phyloP scores from a whole-genome alignment of 805 yeast genomes.

The Blastobotrys muscicola region DNA sequence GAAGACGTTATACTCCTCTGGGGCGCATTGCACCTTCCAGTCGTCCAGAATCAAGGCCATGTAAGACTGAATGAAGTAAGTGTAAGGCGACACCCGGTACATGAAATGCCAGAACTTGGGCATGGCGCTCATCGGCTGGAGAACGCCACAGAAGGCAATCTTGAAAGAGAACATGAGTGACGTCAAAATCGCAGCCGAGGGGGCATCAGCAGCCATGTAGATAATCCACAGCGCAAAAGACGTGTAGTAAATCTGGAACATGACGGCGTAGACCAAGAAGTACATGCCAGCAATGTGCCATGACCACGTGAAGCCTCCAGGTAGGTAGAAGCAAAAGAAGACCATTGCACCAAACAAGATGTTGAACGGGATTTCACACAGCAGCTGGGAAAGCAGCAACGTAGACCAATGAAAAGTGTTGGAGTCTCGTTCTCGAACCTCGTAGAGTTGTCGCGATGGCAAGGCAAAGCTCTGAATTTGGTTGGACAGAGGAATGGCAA shows the following conservation, averaged over 20 bases:
- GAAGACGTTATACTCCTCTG: constrained; percentile 40
- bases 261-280: constrained; percentile 40
- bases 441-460: constrained; percentile 50
- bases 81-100: constrained; percentile 65
- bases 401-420: constrained; percentile 67
- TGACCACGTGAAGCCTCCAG: constrained; percentile 33
- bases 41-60: constrained; percentile 41
- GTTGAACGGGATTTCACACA: constrained; percentile 55
- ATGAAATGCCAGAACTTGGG: constrained; percentile 81
- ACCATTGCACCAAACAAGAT: constrained; percentile 40
- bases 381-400: constrained; percentile 42
- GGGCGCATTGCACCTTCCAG: constrained; percentile 40
- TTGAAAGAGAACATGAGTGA: constrained; percentile 48
- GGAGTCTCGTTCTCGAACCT: constrained; percentile 59
- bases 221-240: constrained; percentile 46
- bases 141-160: constrained; percentile 60
- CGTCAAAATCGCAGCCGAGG: constrained; percentile 55
- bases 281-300: constrained; percentile 41
- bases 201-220: constrained; percentile 54
- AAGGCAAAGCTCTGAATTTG: constrained; percentile 55
- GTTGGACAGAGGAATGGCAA: constrained; percentile 47
- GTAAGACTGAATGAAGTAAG: constrained; percentile 57
- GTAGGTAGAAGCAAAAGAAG: constrained; percentile 44
- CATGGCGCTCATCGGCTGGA: constrained; percentile 46
- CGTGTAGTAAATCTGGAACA: constrained; percentile 42